phyloP scores from a whole-genome alignment of 192 early-diverging fungal genomes.

The Coemansia sp. region DNA sequence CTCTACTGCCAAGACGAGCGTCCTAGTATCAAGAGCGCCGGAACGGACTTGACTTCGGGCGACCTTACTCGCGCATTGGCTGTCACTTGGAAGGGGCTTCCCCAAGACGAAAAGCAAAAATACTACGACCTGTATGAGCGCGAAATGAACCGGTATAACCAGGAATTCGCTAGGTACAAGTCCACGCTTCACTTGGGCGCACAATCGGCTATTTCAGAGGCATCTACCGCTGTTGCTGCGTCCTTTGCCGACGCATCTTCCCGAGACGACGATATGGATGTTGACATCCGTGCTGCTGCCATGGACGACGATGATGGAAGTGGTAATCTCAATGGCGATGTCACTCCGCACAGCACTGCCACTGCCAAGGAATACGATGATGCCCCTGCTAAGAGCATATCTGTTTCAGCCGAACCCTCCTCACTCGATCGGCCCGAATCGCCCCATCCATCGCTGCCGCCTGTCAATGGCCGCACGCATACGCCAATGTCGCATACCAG shows the following conservation, averaged over 20 bases:
- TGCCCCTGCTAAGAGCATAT: neutral
- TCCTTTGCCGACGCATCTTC: slow-evolving; percentile 6
- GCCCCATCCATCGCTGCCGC: slow-evolving; percentile 11
- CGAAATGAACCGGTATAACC: slow-evolving; percentile 50
- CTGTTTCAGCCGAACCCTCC: neutral
- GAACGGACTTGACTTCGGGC: slow-evolving; percentile 38
- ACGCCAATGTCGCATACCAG: slow-evolving; percentile 2
- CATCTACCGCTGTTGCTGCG: slow-evolving; percentile 10
- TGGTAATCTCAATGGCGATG: neutral
- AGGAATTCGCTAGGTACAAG: slow-evolving; percentile 50
- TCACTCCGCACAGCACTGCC: neutral
- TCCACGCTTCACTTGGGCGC: slow-evolving; percentile 3
- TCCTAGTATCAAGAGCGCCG: slow-evolving; percentile 42
- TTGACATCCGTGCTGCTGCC: slow-evolving; percentile 3
- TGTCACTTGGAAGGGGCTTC: slow-evolving; percentile 51
- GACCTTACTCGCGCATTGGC: slow-evolving; percentile 57
- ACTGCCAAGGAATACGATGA: neutral
- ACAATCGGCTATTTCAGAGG: slow-evolving; percentile 16
- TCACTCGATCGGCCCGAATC: slow-evolving; percentile 6
- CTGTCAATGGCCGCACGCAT: slow-evolving; percentile 7
- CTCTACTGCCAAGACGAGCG: slow-evolving; percentile 56
- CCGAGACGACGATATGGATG: slow-evolving; percentile 31
- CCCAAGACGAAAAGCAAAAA: slow-evolving; percentile 43
- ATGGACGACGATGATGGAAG: slow-evolving; percentile 14
- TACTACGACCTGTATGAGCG: slow-evolving; percentile 54